These are phyloP conservation scores for Solanum corneliomulleri DNA, from an alignment of 257 asterid genomes.

Conservation along the genomic window DNA sequence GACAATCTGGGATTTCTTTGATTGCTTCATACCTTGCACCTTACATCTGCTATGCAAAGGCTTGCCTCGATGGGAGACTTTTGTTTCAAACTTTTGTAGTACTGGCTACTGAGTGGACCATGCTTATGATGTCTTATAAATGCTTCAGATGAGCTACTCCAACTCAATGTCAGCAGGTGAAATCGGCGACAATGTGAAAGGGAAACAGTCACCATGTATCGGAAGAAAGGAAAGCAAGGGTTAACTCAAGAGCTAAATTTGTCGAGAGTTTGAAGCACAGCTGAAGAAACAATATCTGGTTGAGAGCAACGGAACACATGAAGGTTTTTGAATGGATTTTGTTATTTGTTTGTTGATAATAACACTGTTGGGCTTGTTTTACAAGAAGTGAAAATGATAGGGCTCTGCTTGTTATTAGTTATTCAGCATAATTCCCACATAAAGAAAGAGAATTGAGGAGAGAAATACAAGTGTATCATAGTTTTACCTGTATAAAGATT, in stretches of 20 bases:
- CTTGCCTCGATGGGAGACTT: neutral
- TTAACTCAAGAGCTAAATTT: neutral
- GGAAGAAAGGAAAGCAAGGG: neutral
- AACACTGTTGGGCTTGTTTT: neutral
- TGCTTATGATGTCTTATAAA: neutral
- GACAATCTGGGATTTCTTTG: neutral
- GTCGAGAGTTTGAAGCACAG: neutral
- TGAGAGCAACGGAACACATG: neutral
- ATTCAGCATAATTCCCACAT: neutral
- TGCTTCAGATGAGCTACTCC: neutral
- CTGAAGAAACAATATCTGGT: neutral
- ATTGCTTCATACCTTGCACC: neutral
- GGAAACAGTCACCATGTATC: neutral
- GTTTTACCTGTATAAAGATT: slow-evolving; percentile 1
- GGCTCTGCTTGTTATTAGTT: neutral
- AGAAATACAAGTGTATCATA: slow-evolving; percentile 3
- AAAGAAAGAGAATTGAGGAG: neutral
- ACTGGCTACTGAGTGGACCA: neutral
- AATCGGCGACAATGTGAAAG: neutral
- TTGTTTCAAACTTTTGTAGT: neutral
- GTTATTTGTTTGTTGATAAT: neutral
- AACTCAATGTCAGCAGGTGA: neutral
- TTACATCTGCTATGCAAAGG: neutral
- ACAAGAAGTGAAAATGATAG: neutral
- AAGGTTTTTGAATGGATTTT: neutral